Evolutionary conservation across 805 yeast genomes (phyloP), one percentile per base, ranked within the genome.

Genomic region (Middelhovenomyces tepae): DNA sequence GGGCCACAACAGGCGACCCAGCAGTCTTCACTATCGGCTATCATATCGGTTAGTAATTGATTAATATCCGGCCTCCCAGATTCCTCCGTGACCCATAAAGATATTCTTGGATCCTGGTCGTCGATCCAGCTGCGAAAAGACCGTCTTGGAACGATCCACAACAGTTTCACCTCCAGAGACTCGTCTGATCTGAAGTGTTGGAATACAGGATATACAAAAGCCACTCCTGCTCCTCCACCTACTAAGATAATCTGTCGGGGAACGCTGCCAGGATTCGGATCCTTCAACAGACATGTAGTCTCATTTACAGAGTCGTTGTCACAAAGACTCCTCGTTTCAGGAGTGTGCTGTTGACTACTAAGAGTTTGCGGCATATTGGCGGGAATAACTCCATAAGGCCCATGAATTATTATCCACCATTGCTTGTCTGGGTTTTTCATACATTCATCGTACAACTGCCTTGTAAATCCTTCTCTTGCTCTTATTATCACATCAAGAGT

Each of bases 191-290:
- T n/a, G n/a, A n/a, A 28, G 16, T 40, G 33, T 24, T 33, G 39
- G 22, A 34, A 42, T 22, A 45, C 35, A 8, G 57, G 53, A 34
- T 38, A 53, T 13, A 56, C 47, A 35, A 46, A 52, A 3, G 57
- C 54, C 18, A 52, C 51, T 16, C 57, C 57, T 7, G 57, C 51
- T 7, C 57, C 57, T n/a, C 57, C 57, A 14, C 56, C 46, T 17
- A 52, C 43, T 10, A 52, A 47, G 25, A 52, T 35, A 20, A 52
- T 43, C 34, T 40, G 36, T n/a, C 17, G 29, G 7, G 11, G n/a
- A n/a, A 7, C 19, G 15, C 27, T 24, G 27, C 7, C 7, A 16
- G 7, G n/a, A 11, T 24, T 8, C 27, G 14, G 7, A 7, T 23
- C n/a, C 13, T 23, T 5, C 27, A 11, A 9, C 27, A 11, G 27